phyloP scores from a whole-genome alignment of 305 asterid species.

The Rubia balearica region DNA sequence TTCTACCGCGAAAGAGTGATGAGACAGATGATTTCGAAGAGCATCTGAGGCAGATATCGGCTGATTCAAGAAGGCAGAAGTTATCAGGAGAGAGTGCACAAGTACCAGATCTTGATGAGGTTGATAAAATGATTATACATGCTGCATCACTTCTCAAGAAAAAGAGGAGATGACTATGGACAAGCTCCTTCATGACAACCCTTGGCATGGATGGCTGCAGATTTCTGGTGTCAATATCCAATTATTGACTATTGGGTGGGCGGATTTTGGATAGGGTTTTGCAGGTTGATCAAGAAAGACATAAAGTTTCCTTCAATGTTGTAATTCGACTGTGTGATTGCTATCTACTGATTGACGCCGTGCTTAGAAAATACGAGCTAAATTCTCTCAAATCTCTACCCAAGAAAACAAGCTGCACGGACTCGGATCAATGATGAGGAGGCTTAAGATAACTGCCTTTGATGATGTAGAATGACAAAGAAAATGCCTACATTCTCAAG shows the following conservation, averaged over 20 bases:
- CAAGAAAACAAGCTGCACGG: too few relatives aligned
- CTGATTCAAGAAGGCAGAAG: conserved; percentile 52
- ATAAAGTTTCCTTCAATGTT: neutral
- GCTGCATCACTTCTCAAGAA: conserved; percentile 88
- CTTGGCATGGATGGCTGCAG: neutral
- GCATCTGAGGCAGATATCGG: conserved; percentile 54
- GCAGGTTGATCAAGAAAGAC: neutral
- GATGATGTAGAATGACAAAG: neutral
- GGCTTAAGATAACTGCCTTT: neutral
- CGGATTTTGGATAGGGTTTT: neutral
- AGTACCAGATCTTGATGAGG: conserved; percentile 59
- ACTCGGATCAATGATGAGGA: too few relatives aligned
- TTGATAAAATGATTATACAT: conserved; percentile 61
- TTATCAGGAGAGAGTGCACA: conserved; percentile 28
- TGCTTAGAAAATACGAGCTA: neutral
- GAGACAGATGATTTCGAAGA: conserved; percentile 60
- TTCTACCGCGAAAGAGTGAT: conserved; percentile 34
- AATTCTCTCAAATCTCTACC: neutral
- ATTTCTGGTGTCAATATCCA: neutral
- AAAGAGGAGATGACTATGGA: conserved; percentile 32
- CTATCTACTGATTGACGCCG: neutral
- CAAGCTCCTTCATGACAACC: neutral
- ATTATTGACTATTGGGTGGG: neutral
- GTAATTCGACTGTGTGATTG: neutral
- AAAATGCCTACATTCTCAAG: neutral